A percentile compares a stretch with the other conserved stretches of the same genome.
phyloP scores from a whole-genome alignment of 805 yeast genomes.

The Wickerhamomyces rabaulensis region DNA sequence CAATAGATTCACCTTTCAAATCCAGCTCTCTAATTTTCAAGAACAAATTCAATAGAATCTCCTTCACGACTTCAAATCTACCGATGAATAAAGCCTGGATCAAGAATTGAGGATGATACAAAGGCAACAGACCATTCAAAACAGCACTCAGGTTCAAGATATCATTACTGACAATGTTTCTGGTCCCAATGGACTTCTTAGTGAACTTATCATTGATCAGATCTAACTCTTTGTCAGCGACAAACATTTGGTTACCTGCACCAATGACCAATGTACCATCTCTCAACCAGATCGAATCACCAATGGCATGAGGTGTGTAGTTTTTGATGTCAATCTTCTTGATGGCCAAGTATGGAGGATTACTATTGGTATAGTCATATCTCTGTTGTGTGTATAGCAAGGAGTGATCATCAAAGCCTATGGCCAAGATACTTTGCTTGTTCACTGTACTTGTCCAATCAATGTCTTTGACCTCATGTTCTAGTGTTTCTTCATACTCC shows the following conservation, averaged over 20 bases:
- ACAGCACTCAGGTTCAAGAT: conserved; percentile 70
- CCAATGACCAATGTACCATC: conserved; percentile 79
- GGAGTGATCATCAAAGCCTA: conserved; percentile 66
- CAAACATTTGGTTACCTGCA: conserved; percentile 82
- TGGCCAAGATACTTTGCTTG: conserved; percentile 69
- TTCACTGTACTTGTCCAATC: conserved; percentile 80
- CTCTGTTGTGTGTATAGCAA: conserved; percentile 75
- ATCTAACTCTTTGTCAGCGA: conserved; percentile 69
- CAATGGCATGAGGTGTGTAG: conserved; percentile 75
- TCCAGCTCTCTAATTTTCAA: conserved; percentile 50
- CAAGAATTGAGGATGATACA: conserved; percentile 85
- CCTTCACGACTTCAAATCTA: conserved; percentile 48
- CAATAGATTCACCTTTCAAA: conserved; percentile 26
- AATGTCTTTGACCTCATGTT: conserved; percentile 52
- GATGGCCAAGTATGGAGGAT: conserved; percentile 73
- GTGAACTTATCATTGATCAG: conserved; percentile 43
- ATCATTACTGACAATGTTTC: conserved; percentile 46
- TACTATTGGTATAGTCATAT: conserved; percentile 79
- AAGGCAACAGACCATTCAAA: conserved; percentile 83
- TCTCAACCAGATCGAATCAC: conserved; percentile 84
- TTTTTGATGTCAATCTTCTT: conserved; percentile 65
- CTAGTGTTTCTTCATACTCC: conserved; percentile 48
- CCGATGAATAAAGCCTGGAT: conserved; percentile 69
- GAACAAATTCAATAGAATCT: conserved; percentile 50
- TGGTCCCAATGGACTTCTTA: conserved; percentile 49